Conservation (phyloP, 257 asterid species). For the Solanum chaucha region DNA sequence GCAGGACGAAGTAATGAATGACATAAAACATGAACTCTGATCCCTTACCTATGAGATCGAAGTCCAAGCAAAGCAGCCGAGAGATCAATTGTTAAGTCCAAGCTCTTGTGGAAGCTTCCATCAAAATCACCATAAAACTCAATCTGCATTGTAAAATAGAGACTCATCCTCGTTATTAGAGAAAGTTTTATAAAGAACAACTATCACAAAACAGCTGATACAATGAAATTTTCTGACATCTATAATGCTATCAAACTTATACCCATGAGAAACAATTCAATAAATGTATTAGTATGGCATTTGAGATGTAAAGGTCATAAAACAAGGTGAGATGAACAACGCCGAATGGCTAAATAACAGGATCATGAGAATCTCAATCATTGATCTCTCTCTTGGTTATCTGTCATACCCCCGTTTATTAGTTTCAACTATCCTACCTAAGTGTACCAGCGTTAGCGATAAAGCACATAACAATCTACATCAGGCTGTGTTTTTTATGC, state of each 20-base stretch:
- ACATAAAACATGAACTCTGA: background rate
- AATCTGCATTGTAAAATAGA: slow-evolving; percentile 32
- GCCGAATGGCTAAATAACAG: background rate
- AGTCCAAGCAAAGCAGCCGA: slow-evolving; percentile 81
- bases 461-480: background rate
- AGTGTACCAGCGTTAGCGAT: background rate
- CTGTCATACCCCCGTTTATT: background rate
- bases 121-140: slow-evolving; percentile 97
- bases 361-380: background rate
- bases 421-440: background rate
- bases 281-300: background rate
- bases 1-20: background rate
- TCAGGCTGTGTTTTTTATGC: background rate
- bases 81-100: slow-evolving; percentile 67
- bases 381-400: background rate
- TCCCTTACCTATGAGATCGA: slow-evolving; percentile 65
- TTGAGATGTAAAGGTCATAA: background rate
- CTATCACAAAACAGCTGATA: background rate
- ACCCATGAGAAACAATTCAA: background rate
- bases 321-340: background rate
- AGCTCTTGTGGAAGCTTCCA: slow-evolving; percentile 87
- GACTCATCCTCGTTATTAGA: background rate
- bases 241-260: background rate
- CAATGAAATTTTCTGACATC: background rate
- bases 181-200: background rate